phyloP scores from a whole-genome alignment of 139 green algal species.

The Deuterostichococcus epilithicus region DNA sequence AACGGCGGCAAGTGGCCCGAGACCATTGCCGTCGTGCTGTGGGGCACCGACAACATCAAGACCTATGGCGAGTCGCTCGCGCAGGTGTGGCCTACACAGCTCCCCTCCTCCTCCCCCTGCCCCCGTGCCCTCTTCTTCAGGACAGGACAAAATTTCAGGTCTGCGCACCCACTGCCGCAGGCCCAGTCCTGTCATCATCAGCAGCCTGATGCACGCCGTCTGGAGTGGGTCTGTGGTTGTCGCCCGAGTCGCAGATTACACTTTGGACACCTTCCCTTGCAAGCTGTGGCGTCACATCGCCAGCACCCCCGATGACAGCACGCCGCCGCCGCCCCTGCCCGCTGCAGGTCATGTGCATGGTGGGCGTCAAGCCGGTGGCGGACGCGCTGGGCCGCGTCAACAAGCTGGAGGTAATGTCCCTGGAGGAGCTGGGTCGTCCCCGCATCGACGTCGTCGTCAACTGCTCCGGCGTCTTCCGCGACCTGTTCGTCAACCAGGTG shows the following conservation, averaged over 20 bases:
- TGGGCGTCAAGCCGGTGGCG: conserved; percentile 87
- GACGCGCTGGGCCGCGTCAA: conserved; percentile 97
- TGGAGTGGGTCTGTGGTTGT: too few species aligned
- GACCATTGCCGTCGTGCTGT: conserved; percentile 96
- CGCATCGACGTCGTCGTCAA: conserved; percentile 99
- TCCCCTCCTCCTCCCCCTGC: background rate
- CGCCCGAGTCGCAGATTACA: too few species aligned
- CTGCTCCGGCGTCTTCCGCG: conserved; percentile 98
- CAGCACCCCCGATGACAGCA: too few species aligned
- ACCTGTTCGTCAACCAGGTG: conserved; percentile 97
- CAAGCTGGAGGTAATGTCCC: conserved; percentile 98
- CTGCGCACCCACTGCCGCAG: background rate
- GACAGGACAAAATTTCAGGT: background rate
- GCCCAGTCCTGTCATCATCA: too few species aligned
- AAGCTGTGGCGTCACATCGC: too few species aligned
- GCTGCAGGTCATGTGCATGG: conserved; percentile 93
- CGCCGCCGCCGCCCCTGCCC: too few species aligned
- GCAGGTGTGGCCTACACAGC: conserved; percentile 57
- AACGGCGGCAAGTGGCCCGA: conserved; percentile 93
- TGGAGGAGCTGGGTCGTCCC: conserved; percentile 95
- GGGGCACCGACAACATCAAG: conserved; percentile 99
- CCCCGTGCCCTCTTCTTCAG: background rate
- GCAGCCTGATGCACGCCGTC: too few species aligned
- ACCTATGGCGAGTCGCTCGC: conserved; percentile 98
- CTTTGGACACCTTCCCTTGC: too few species aligned